Conservation (phyloP, 345 rosid species). For the Lepidium sativum region DNA sequence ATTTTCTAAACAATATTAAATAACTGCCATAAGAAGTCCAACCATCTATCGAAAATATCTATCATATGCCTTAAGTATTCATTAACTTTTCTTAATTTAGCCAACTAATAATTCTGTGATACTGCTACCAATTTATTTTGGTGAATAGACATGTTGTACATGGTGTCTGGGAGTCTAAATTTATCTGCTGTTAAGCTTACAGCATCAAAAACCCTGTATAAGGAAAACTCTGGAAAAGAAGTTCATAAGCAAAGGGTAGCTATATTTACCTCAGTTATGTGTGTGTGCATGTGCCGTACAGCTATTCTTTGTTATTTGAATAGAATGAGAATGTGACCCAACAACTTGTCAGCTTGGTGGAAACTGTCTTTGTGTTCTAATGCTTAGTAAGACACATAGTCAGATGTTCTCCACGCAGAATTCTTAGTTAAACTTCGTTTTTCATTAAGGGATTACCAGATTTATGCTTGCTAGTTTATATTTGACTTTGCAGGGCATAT, state of each 20-base stretch:
- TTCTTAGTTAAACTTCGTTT: constrained; percentile 4
- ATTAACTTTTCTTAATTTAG: neutral
- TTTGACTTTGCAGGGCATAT: constrained; percentile 64
- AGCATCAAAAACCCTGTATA: too few relatives aligned
- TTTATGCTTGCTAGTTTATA: constrained; percentile 5
- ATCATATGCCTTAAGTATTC: neutral
- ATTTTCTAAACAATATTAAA: neutral
- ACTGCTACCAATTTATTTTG: neutral
- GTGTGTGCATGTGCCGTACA: neutral
- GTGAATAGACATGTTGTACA: constrained; percentile 9
- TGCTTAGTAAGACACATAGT: neutral
- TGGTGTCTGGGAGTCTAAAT: neutral
- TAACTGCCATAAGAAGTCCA: constrained; percentile 7
- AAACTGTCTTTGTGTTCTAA: constrained; percentile 2
- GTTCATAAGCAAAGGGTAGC: neutral
- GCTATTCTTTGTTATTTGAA: constrained; percentile 12
- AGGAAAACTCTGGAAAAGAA: neutral
- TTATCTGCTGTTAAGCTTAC: neutral
- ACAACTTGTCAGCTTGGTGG: neutral
- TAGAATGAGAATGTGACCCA: constrained; percentile 3
- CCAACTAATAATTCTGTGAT: neutral
- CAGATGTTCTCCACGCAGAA: neutral
- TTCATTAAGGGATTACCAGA: neutral
- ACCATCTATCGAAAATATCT: neutral
- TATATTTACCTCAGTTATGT: constrained; percentile 1